phyloP scores from a whole-genome alignment of 805 yeast species.

The Lipomyces starkeyi region DNA sequence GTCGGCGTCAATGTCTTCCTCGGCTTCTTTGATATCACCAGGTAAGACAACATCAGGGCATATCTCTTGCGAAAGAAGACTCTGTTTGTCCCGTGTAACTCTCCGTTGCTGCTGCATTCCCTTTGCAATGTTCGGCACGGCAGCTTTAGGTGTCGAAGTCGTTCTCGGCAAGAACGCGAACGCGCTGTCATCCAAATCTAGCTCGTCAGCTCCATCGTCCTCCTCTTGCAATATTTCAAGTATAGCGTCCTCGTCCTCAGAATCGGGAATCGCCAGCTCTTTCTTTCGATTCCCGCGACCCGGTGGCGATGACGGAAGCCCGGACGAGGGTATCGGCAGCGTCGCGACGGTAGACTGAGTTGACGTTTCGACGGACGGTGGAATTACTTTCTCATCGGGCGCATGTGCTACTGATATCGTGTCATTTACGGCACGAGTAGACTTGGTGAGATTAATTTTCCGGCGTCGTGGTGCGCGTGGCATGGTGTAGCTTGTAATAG shows the following conservation, averaged over 20 bases:
- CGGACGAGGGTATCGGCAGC: not conserved
- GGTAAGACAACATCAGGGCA: not conserved
- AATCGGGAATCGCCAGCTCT: constrained; percentile 1
- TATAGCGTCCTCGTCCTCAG: constrained; percentile 13
- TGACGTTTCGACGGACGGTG: not conserved
- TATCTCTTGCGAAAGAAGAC: not conserved
- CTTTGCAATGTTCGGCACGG: not conserved
- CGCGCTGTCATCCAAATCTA: not conserved
- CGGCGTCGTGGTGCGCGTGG: constrained; percentile 30
- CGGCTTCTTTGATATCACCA: constrained; percentile 3
- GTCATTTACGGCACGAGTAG: not conserved
- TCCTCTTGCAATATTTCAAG: not conserved
- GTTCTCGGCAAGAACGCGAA: constrained; percentile 5
- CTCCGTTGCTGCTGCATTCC: not conserved
- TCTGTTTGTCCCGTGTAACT: not conserved
- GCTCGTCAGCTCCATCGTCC: constrained; percentile 1
- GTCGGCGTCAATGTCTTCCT: constrained; percentile 13
- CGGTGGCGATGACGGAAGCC: constrained; percentile 13
- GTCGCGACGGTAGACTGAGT: not conserved
- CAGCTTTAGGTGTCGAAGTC: constrained; percentile 7
- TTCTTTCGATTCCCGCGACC: constrained; percentile 8
- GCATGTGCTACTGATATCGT: constrained; percentile 1
- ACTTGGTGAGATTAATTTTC: constrained; percentile 10
- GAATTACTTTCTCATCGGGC: not conserved
- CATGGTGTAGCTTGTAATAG: constrained; percentile 6